Conservation (phyloP, 768 basidiomycete genomes). For the Amanita exitialis region DNA sequence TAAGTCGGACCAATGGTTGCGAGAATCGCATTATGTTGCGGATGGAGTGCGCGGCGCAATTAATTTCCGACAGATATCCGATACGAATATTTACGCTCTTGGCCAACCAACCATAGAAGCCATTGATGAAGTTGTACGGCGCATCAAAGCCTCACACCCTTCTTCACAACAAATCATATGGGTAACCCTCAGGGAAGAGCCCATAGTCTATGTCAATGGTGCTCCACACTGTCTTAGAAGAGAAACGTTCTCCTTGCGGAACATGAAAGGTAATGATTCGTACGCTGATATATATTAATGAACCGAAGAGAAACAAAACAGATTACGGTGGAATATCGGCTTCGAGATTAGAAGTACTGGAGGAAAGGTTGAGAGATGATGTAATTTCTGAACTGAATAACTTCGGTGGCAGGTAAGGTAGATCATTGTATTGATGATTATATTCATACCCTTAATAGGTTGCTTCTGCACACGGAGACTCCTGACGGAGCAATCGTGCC, state of each 20-base stretch:
- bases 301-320: conserved; percentile 14
- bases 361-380: conserved; percentile 84
- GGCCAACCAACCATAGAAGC: conserved; percentile 90
- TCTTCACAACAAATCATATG: conserved; percentile 61
- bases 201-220: conserved; percentile 88
- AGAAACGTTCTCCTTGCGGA: conserved; percentile 79
- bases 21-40: conserved; percentile 56
- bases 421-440: neutral
- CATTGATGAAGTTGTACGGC: conserved; percentile 65
- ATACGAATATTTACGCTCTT: conserved; percentile 79
- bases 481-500: conserved; percentile 83
- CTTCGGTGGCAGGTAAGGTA: conserved; percentile 70
- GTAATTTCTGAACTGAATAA: conserved; percentile 72
- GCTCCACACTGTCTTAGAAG: conserved; percentile 83
- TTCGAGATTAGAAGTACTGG: conserved; percentile 78
- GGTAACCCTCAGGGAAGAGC: conserved; percentile 92
- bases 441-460: conserved; percentile 24
- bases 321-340: conserved; percentile 96
- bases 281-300: neutral
- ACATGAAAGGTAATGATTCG: conserved; percentile 73
- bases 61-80: conserved; percentile 83
- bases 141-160: conserved; percentile 54
- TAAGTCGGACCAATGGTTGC: conserved; percentile 90
- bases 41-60: conserved; percentile 82
- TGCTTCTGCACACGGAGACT: conserved; percentile 87